Evolutionary conservation across 208 protist species (phyloP).

Genomic region (Wallacemonas sp.): DNA sequence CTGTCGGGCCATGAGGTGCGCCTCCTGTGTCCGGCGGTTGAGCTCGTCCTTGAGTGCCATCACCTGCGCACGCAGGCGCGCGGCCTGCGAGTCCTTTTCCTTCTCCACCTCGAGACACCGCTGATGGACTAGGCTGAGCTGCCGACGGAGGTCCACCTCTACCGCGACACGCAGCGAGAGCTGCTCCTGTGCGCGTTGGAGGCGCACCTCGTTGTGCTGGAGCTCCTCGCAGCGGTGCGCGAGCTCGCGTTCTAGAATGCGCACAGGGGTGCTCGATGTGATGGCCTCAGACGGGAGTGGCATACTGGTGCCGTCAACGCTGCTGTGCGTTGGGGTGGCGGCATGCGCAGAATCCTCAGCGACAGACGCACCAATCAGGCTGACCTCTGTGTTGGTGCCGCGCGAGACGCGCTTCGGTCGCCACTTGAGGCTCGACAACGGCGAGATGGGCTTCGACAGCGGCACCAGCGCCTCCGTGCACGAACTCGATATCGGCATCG

Average conservation of each 20-base stretch:
- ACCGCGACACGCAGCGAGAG: slow-evolving; percentile 38
- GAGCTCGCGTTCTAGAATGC: slow-evolving; percentile 12
- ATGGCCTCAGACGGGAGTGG: not conserved
- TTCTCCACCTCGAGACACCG: slow-evolving; percentile 23
- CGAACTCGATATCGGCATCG: not conserved
- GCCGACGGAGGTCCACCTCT: slow-evolving; percentile 52
- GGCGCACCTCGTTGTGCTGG: slow-evolving; percentile 9
- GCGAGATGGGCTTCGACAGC: slow-evolving; percentile 7
- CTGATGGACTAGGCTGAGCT: slow-evolving; percentile 38
- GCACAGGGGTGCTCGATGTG: not conserved
- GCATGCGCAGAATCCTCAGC: not conserved
- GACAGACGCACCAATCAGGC: too few relatives aligned
- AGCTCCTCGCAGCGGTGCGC: slow-evolving; percentile 17
- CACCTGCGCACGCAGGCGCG: slow-evolving; percentile 41
- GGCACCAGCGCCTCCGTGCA: slow-evolving; percentile 5
- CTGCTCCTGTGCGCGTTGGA: slow-evolving; percentile 44
- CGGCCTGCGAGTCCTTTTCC: slow-evolving; percentile 13
- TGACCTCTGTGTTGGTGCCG: slow-evolving; percentile 28
- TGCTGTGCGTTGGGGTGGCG: not conserved
- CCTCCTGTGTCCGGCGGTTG: slow-evolving; percentile 52
- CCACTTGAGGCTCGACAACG: slow-evolving; percentile 16
- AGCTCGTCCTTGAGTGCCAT: slow-evolving; percentile 79
- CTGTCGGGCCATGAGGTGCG: slow-evolving; percentile 36
- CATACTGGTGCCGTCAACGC: not conserved
- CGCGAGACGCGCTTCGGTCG: slow-evolving; percentile 42